Evolutionary conservation across 257 asterid species (phyloP).

Genomic region (Petunia secreta): DNA sequence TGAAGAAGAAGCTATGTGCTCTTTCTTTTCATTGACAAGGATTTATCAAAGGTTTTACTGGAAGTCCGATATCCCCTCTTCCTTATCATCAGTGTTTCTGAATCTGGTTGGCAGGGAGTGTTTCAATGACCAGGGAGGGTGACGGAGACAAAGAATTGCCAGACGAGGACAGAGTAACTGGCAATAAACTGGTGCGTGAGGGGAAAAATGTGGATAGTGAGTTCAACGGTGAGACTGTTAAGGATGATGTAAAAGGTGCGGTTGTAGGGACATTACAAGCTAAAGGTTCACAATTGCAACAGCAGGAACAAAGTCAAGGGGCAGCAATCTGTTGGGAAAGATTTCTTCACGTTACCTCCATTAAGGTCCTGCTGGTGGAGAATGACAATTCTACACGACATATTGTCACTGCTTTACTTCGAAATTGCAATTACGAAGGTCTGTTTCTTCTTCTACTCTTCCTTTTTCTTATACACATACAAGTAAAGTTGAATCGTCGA

Average conservation of each 20-base stretch:
- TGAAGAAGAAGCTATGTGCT: conserved; percentile 53
- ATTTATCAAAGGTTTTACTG: conserved; percentile 46
- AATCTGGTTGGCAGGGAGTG: conserved; percentile 57
- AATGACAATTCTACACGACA: conserved; percentile 82
- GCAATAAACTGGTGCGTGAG: conserved; percentile 42
- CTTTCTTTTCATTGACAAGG: conserved; percentile 52
- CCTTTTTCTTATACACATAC: not conserved
- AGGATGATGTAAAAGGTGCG: conserved; percentile 17
- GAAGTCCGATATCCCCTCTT: conserved; percentile 34
- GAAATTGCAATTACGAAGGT: conserved; percentile 94
- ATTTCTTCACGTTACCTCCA: conserved; percentile 82
- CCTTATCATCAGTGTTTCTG: conserved; percentile 50
- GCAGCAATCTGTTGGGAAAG: conserved; percentile 67
- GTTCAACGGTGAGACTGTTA: conserved; percentile 34
- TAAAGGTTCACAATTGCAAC: conserved; percentile 50
- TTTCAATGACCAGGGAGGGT: conserved; percentile 58
- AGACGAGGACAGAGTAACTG: conserved; percentile 44
- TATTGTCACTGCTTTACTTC: conserved; percentile 82
- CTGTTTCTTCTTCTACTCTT: not conserved
- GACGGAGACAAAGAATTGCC: conserved; percentile 49
- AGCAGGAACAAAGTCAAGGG: conserved; percentile 48
- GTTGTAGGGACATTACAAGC: conserved; percentile 40
- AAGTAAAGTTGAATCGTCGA: not conserved
- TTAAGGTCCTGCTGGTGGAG: conserved; percentile 85
- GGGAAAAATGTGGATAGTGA: conserved; percentile 35